Evolutionary conservation across 2,329 filamentous ascomycete species (phyloP), one percentile per base, ranked within the genome.

Genomic region (Chlorencoelia australis): DNA sequence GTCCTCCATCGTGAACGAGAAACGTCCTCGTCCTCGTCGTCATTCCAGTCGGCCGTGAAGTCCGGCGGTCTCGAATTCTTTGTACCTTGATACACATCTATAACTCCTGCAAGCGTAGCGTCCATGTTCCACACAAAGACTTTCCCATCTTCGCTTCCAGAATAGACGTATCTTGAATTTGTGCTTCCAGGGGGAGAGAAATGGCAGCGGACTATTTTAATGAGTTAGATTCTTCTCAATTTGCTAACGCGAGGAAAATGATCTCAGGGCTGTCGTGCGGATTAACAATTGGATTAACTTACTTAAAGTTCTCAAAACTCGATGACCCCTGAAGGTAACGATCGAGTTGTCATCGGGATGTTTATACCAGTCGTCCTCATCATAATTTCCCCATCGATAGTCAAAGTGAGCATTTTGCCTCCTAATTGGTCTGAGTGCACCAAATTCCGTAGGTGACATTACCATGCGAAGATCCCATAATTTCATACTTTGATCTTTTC

Each of bases 401-500:
- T 91, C 84, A 53, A 84, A 89, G 42, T 71, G 67, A 29, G 70
- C 74, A 13, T 51, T 45, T 1, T 71, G 74, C 50, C 73, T 67
- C 26, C 65, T 60, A n/a, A 65, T 61, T 4, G 72, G 68, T 42
- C 77, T 66, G 35, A 77, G 62, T 20, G 66, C 60, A 30, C 69
- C 65, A 41, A 75, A 82, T 35, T 69, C 65, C 21, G 78, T 70
- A 1, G 81, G 80, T 4, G 77, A 77, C 67, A 91, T 83, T 70
- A 87, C 89, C 69, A 84, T 93, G 34, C 89, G 72, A 38, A 95
- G 58, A 58, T 98, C 91, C 91, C 91, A 98, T 0, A 98, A 70
- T 61, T 96, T 96, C 75, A 94, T 94, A 27, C 80, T 89, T 59
- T 96, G 91, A 55, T 98, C 91, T 56, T 96, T 98, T 43, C 78